These are phyloP conservation scores for Celoporthe dispersa DNA, from an alignment of 2,329 filamentous ascomycete genomes.

Conservation along the genomic window DNA sequence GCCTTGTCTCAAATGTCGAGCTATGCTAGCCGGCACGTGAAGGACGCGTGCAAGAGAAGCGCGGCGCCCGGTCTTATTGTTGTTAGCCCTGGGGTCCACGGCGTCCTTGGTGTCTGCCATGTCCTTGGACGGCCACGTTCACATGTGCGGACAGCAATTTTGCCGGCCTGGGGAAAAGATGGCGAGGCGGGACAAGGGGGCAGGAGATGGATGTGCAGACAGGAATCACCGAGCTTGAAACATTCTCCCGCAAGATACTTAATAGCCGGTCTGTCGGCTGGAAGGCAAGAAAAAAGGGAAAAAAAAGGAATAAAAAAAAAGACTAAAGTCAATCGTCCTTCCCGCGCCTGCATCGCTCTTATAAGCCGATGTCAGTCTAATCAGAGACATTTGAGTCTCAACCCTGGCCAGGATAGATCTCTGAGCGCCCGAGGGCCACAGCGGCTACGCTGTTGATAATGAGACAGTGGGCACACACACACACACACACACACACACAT, in stretches of 20 bases:
- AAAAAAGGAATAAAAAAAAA: too few species aligned
- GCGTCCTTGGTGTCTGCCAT: slow-evolving; percentile 25
- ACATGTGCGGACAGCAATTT: background rate
- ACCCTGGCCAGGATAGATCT: background rate
- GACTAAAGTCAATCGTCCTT: background rate
- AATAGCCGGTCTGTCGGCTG: background rate
- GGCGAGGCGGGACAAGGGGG: background rate
- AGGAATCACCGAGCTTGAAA: background rate
- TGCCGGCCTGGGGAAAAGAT: background rate
- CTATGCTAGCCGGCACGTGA: slow-evolving; percentile 26
- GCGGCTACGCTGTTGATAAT: slow-evolving; percentile 13
- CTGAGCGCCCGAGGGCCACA: background rate
- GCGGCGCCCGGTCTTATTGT: slow-evolving; percentile 21
- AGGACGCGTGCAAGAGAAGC: slow-evolving; percentile 27
- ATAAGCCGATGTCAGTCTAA: slow-evolving; percentile 9
- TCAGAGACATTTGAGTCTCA: background rate
- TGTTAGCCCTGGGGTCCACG: slow-evolving; percentile 16
- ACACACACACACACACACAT: background rate
- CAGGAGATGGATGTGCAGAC: background rate
- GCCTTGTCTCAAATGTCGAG: slow-evolving; percentile 13
- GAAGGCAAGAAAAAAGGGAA: too few species aligned
- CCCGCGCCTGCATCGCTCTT: background rate
- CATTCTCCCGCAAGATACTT: background rate
- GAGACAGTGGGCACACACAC: slow-evolving; percentile 10
- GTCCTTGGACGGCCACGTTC: slow-evolving; percentile 6